Evolutionary conservation across 257 asterid genomes (phyloP).

Genomic region (Ilex asprella): DNA sequence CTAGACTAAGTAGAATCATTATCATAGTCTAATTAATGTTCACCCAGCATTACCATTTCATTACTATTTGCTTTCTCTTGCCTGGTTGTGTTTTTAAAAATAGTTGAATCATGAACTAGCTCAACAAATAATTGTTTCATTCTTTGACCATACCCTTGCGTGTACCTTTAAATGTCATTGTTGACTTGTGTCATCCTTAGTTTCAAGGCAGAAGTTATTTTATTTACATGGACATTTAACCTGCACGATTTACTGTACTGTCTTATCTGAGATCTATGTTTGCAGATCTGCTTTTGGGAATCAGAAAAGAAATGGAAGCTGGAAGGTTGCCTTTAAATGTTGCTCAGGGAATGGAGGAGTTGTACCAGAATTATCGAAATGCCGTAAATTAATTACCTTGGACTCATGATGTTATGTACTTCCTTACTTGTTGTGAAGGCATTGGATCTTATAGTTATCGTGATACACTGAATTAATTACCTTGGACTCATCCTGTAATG

Average conservation of each 20-base stretch:
- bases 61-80: too few species aligned
- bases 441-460: neutral
- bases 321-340: conserved; percentile 65
- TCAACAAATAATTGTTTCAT: neutral
- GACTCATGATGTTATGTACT: conserved; percentile 19
- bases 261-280: conserved; percentile 17
- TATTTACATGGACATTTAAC: neutral
- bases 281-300: conserved; percentile 68
- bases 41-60: too few species aligned
- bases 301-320: conserved; percentile 66
- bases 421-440: conserved; percentile 7
- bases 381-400: conserved; percentile 61
- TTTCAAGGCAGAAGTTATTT: neutral
- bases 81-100: too few species aligned
- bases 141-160: neutral
- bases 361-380: conserved; percentile 71
- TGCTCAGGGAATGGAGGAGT: conserved; percentile 78
- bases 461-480: neutral
- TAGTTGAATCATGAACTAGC: too few species aligned
- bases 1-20: too few species aligned
- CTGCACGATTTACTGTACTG: neutral
- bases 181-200: neutral
- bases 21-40: too few species aligned
- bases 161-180: neutral
- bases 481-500: neutral